Evolutionary conservation across 2,329 filamentous ascomycete genomes (phyloP), one percentile per base, ranked within the genome.

Genomic region (Seiridium unicorne): DNA sequence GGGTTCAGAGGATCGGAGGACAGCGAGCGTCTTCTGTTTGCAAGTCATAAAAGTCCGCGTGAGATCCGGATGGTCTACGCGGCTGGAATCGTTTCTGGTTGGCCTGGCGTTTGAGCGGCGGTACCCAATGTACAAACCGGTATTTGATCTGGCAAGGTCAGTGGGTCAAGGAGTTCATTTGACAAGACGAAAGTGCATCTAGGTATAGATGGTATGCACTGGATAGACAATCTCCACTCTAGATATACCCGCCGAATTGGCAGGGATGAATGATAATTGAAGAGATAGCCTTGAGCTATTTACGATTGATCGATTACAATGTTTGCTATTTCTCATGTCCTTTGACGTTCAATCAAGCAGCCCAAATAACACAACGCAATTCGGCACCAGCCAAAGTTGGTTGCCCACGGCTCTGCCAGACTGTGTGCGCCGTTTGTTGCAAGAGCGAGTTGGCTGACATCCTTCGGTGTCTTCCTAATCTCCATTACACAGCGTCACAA

Each of bases 101-200:
- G 49, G 57, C 57, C 48, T 44, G 57, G 57, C 57, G 57, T 59
- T 26, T 59, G 7, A 26, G n/a, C n/a, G 47, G 57, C 35, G 18
- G 47, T 46, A 44, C 32, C 44, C 31, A 44, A 13, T 53, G 57
- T 59, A 59, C 49, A 54, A 53, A 59, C 44, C 47, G 48, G 38
- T 32, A 48, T 31, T 13, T 35, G 44, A 40, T 38, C 31, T 59
- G 47, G 47, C 31, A 42, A 35, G 57, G 48, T 59, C 40, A 47
- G 40, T 44, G n/a, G 55, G 56, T 51, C 34, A n/a, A 36, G 49
- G 44, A 36, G 59, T 66, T 66, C 69, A 60, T 40, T 0, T 11
- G 49, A 13, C 35, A 53, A 53, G 35, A 34, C 38, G 18, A n/a
- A 36, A 35, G 49, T 38, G 34, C 32, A 53, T 31, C 49, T 53